phyloP scores from a whole-genome alignment of 768 basidiomycete genomes.

The Suillus bovinus region DNA sequence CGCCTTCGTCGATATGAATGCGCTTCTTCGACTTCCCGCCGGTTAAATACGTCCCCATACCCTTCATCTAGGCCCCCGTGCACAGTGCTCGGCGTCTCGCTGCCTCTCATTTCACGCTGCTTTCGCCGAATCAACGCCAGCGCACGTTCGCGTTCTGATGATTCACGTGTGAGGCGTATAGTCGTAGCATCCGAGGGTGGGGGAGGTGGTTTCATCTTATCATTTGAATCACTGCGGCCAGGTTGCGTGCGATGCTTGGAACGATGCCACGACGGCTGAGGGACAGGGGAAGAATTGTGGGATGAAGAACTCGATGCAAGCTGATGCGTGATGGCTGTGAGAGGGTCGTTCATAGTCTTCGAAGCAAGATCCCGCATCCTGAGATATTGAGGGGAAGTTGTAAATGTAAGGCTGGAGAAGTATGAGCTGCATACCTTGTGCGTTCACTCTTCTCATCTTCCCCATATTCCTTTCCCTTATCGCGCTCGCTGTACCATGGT shows the following conservation, averaged over 20 bases:
- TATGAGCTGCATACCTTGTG: constrained; percentile 30
- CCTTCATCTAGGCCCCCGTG: constrained; percentile 46
- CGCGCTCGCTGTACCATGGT: constrained; percentile 66
- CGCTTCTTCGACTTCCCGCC: constrained; percentile 70
- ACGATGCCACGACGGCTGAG: constrained; percentile 18
- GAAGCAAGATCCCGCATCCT: constrained; percentile 65
- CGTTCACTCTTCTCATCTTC: constrained; percentile 36
- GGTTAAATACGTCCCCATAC: constrained; percentile 73
- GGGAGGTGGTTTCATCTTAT: constrained; percentile 9
- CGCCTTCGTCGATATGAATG: constrained; percentile 47
- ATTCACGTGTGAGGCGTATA: constrained; percentile 68
- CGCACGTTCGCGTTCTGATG: constrained; percentile 73
- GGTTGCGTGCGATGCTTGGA: constrained; percentile 19
- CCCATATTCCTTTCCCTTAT: constrained; percentile 17
- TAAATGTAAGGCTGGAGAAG: not conserved
- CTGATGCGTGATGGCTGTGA: constrained; percentile 70
- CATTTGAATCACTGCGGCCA: constrained; percentile 4
- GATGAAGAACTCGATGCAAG: constrained; percentile 45
- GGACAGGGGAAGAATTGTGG: constrained; percentile 22
- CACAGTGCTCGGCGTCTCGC: constrained; percentile 71
- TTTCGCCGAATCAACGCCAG: constrained; percentile 68
- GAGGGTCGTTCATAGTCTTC: constrained; percentile 68
- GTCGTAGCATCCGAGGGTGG: constrained; percentile 39
- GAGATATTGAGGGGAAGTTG: not conserved
- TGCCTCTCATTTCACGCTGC: constrained; percentile 62